A percentile compares a stretch with the other conserved stretches of the same genome.
phyloP scores from a whole-genome alignment of 352 stramenopile genomes.

The Pythium graminicola region DNA sequence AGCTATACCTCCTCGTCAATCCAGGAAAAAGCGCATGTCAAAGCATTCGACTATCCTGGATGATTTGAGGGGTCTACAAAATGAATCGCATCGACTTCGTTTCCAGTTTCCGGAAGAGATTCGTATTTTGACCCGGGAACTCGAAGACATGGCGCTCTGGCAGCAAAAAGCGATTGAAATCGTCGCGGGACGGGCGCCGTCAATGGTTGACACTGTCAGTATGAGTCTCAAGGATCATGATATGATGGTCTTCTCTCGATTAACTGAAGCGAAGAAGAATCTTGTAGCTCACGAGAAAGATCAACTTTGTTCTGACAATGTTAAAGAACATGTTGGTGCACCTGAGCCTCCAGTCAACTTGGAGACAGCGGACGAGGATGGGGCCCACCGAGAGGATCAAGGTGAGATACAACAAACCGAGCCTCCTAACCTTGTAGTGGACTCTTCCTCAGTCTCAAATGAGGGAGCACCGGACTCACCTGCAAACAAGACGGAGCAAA shows the following conservation, averaged over 20 bases:
- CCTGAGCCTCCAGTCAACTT: neutral
- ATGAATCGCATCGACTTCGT: conserved; percentile 45
- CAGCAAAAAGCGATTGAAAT: conserved; percentile 49
- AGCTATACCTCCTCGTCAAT: conserved; percentile 69
- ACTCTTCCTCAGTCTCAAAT: neutral
- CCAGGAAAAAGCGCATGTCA: conserved; percentile 64
- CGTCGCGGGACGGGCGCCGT: conserved; percentile 33
- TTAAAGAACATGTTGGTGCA: neutral
- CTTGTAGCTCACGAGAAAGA: conserved; percentile 6
- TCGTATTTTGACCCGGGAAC: conserved; percentile 63
- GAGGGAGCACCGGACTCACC: neutral
- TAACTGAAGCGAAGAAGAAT: conserved; percentile 21
- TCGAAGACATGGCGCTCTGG: conserved; percentile 60
- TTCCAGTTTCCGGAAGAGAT: conserved; percentile 79
- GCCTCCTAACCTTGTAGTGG: neutral
- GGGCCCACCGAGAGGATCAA: neutral
- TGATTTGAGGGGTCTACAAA: conserved; percentile 44
- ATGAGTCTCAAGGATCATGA: conserved; percentile 55
- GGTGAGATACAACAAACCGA: neutral
- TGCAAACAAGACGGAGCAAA: conserved; percentile 1
- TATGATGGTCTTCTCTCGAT: conserved; percentile 43
- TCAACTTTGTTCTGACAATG: neutral
- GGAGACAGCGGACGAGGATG: neutral
- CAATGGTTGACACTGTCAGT: conserved; percentile 34
- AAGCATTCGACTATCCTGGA: conserved; percentile 58